Conservation (phyloP, 148 eudicot genomes). For the Camellia japonica region DNA sequence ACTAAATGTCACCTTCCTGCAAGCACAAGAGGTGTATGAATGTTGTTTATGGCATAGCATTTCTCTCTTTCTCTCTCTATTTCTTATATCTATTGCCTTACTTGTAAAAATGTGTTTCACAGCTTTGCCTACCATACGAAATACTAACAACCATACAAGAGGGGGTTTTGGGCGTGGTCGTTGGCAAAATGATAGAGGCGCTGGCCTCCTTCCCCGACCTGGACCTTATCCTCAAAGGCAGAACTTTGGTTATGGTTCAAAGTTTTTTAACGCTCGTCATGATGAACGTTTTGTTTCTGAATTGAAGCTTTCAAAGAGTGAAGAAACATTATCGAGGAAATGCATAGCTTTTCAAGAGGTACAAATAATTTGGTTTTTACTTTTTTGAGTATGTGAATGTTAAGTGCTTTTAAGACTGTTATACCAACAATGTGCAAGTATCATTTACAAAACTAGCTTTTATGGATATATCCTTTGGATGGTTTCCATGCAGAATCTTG, state of each 20-base stretch:
- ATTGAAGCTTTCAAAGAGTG: constrained; percentile 79
- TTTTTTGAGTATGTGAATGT: not conserved
- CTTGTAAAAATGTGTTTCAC: constrained; percentile 22
- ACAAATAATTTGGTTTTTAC: constrained; percentile 10
- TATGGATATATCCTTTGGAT: not conserved
- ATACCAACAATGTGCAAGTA: not conserved
- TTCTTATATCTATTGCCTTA: not conserved
- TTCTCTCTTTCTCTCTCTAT: not conserved
- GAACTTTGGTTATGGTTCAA: constrained; percentile 50
- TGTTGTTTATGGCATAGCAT: not conserved
- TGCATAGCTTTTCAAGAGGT: constrained; percentile 79
- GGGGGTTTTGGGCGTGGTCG: constrained; percentile 90
- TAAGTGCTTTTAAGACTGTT: not conserved
- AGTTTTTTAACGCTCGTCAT: constrained; percentile 47
- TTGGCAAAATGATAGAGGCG: constrained; percentile 93
- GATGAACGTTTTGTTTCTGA: constrained; percentile 99
- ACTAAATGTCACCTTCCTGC: not conserved
- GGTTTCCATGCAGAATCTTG: not conserved
- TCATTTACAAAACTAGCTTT: not conserved
- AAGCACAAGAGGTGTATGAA: not conserved
- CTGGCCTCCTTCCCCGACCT: constrained; percentile 93
- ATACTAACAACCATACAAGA: constrained; percentile 53
- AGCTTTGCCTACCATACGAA: constrained; percentile 75
- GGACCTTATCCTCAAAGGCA: constrained; percentile 73
- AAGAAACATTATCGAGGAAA: constrained; percentile 88